Evolutionary conservation across 768 basidiomycete genomes (phyloP).

Genomic region (Mrakia gelida): DNA sequence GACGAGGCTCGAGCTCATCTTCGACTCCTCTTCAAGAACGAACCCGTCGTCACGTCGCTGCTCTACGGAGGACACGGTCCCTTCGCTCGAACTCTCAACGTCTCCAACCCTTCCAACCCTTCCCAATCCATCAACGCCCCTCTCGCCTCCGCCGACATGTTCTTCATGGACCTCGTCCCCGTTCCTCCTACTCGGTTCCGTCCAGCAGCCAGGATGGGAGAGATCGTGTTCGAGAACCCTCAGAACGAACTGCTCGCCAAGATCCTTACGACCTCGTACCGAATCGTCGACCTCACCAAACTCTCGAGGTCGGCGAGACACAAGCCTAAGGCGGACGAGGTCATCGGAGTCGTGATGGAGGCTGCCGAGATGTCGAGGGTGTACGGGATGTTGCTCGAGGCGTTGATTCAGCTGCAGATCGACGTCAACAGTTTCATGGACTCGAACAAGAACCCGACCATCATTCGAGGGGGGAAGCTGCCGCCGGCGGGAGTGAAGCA

Average conservation of each 20-base stretch:
- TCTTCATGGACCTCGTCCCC: constrained; percentile 88
- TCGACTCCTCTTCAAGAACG: constrained; percentile 78
- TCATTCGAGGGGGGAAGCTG: constrained; percentile 77
- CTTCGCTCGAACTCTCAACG: constrained; percentile 50
- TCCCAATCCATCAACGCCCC: constrained; percentile 12
- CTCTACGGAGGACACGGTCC: constrained; percentile 91
- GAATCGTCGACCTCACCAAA: constrained; percentile 53
- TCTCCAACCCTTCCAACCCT: constrained; percentile 14
- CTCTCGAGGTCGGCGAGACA: constrained; percentile 3
- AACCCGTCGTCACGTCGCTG: constrained; percentile 72
- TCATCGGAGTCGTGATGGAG: constrained; percentile 43
- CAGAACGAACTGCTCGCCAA: constrained; percentile 85
- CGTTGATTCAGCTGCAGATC: constrained; percentile 81
- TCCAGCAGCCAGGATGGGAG: constrained; percentile 85
- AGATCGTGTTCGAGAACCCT: constrained; percentile 88
- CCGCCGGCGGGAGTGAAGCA: constrained; percentile 95
- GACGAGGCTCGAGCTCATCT: constrained; percentile 94
- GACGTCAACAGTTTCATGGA: constrained; percentile 98
- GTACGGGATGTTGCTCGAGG: constrained; percentile 67
- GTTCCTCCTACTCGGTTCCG: constrained; percentile 94
- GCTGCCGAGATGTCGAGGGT: constrained; percentile 57
- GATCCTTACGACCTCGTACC: constrained; percentile 73
- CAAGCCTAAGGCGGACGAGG: constrained; percentile 55
- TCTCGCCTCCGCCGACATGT: constrained; percentile 71
- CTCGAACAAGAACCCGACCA: constrained; percentile 85